phyloP scores from a whole-genome alignment of 768 basidiomycete species.

The Pleurotus pulmonarius region DNA sequence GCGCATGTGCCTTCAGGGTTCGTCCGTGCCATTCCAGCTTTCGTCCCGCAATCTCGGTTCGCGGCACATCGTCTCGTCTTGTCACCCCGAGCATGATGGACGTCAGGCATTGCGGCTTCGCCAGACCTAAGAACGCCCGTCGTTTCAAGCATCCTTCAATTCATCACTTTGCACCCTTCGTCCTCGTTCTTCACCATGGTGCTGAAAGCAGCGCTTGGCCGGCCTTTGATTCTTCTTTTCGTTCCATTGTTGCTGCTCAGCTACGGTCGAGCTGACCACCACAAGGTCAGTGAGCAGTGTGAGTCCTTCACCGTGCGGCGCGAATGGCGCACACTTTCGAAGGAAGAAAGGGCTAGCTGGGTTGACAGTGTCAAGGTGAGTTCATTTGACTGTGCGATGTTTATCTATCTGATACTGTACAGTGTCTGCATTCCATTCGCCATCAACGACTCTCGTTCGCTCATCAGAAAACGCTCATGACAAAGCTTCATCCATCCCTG shows the following conservation, averaged over 20 bases:
- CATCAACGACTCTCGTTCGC: slow-evolving; percentile 10
- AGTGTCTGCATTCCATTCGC: slow-evolving; percentile 10
- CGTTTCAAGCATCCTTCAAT: too few relatives aligned
- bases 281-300: neutral
- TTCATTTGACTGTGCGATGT: neutral
- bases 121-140: too few relatives aligned
- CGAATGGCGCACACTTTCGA: slow-evolving; percentile 12
- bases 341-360: slow-evolving; percentile 8
- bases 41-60: too few relatives aligned
- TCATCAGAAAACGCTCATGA: slow-evolving; percentile 2
- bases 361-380: slow-evolving; percentile 12
- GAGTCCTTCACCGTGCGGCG: slow-evolving; percentile 5
- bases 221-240: neutral
- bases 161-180: too few relatives aligned
- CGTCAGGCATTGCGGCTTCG: too few relatives aligned
- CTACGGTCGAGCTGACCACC: neutral
- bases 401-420: neutral
- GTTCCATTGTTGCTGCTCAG: neutral
- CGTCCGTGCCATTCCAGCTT: too few relatives aligned
- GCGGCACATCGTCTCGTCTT: too few relatives aligned
- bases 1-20: too few relatives aligned
- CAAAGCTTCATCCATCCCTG: slow-evolving; percentile 7
- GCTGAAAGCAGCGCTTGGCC: neutral
- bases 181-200: neutral
- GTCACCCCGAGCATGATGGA: too few relatives aligned